Evolutionary conservation across 2,329 filamentous ascomycete genomes (phyloP), one percentile per base, ranked within the genome.

Genomic region (Aspergillus awamori): DNA sequence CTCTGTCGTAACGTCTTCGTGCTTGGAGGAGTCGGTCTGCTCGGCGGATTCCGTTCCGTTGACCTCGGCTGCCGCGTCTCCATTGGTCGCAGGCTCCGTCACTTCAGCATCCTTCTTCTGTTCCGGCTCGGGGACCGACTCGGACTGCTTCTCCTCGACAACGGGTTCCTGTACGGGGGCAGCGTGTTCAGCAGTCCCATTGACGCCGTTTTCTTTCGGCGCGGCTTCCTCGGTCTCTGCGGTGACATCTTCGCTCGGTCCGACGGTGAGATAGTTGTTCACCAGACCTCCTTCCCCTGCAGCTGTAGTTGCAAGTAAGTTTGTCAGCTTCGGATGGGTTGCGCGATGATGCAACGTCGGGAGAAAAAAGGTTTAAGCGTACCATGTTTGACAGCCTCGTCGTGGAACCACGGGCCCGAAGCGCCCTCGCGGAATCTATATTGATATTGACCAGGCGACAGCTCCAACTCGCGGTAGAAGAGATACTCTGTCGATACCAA

Each of bases 361-460:
- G 51, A 8, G 38, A 22, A 17, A 22, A 15, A 43, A 26, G 43
- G 36, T 59, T 28, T 43, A 13, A 53, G 54, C 70, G 41, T 68
- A 74, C 72, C 65, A 55, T 63, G 67, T 53, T 70, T 69, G 5
- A 65, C 54, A n/a, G 64, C 59, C 33, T 72, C 63, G 61, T 72
- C 65, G 57, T 66, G 65, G 55, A 73, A 69, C 71, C 70, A 73
- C 17, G 58, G 56, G 51, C 69, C 69, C 2, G 63, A 60, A 5
- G 63, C 39, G 5, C 63, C 71, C 30, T 70, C 62, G 8, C 69
- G 68, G 58, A 73, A 73, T 54, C 63, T 62, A 63, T 72, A 73
- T 41, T 70, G 61, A 58, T 71, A 67, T 53, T 69, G 62, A 17
- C 71, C 71, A 20, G 62, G 55, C 5, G 59, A 33, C 17, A 70